Percentiles rank a stretch among this genome's conserved stretches.
Evolutionary conservation across 441 rosid species (phyloP).

Genomic region (Manihot esculenta): DNA sequence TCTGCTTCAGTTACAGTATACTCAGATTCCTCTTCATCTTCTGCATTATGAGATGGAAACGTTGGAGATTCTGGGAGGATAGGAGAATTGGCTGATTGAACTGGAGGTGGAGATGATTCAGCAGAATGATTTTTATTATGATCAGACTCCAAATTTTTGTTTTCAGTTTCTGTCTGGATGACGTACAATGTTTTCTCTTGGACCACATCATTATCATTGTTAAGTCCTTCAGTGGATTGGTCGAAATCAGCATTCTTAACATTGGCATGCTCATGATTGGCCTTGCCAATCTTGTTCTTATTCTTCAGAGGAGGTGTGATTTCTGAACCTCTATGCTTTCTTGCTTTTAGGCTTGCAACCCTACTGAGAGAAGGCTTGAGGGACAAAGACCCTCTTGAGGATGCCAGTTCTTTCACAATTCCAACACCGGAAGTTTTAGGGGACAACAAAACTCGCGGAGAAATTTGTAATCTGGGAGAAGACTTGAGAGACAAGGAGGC

Average conservation of each 20-base stretch:
- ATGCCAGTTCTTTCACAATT: slow-evolving; percentile 25
- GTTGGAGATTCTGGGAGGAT: slow-evolving; percentile 25
- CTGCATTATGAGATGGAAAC: slow-evolving; percentile 32
- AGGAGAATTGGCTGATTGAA: slow-evolving; percentile 23
- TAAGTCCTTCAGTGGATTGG: slow-evolving; percentile 14
- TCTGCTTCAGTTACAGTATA: slow-evolving; percentile 38
- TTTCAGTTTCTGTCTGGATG: slow-evolving; percentile 48
- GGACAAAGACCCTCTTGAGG: slow-evolving; percentile 25
- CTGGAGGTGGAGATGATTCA: slow-evolving; percentile 33
- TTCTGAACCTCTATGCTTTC: slow-evolving; percentile 35
- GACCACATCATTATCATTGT: slow-evolving; percentile 30
- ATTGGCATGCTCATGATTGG: slow-evolving; percentile 28
- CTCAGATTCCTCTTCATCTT: slow-evolving; percentile 46
- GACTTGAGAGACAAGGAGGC: slow-evolving; percentile 32
- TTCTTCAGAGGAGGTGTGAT: slow-evolving; percentile 25
- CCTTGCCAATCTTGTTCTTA: slow-evolving; percentile 26
- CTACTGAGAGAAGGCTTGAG: slow-evolving; percentile 30
- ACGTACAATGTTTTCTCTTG: slow-evolving; percentile 68
- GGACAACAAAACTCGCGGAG: slow-evolving; percentile 33
- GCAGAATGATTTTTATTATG: slow-evolving; percentile 35
- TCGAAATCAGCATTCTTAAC: slow-evolving; percentile 5
- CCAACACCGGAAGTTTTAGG: slow-evolving; percentile 28
- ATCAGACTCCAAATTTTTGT: slow-evolving; percentile 41
- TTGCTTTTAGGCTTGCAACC: slow-evolving; percentile 32
- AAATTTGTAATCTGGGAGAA: slow-evolving; percentile 18